These are phyloP conservation scores for Lachnellula occidentalis DNA, from an alignment of 2,329 filamentous ascomycete species.

Conservation along the genomic window DNA sequence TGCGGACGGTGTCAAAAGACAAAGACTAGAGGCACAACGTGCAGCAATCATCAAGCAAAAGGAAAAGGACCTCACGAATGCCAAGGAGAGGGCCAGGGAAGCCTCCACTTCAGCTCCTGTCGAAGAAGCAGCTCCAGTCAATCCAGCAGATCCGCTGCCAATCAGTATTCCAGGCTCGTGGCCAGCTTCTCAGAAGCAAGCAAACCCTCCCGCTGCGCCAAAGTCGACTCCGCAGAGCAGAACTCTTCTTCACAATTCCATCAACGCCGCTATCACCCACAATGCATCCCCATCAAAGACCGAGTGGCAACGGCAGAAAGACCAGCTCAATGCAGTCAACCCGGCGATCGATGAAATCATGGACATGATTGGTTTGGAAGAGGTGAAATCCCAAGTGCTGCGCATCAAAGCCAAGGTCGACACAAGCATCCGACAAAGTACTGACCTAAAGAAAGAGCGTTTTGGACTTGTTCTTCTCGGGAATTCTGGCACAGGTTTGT, in stretches of 20 bases:
- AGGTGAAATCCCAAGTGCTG: slow-evolving; percentile 60
- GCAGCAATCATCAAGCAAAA: slow-evolving; percentile 38
- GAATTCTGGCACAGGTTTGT: slow-evolving; percentile 65
- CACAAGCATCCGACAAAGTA: slow-evolving; percentile 49
- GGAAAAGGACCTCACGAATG: slow-evolving; percentile 39
- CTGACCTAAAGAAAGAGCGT: slow-evolving; percentile 51
- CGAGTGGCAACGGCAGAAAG: slow-evolving; percentile 61
- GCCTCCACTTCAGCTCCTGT: no score
- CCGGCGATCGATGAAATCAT: slow-evolving; percentile 57
- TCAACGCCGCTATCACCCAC: slow-evolving; percentile 15
- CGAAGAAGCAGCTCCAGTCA: slow-evolving; percentile 2
- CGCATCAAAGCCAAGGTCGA: slow-evolving; percentile 60
- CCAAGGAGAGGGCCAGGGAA: slow-evolving; percentile 32
- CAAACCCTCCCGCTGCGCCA: neutral
- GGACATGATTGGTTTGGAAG: slow-evolving; percentile 65
- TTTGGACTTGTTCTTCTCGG: slow-evolving; percentile 61
- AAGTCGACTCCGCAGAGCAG: no score
- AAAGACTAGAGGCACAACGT: slow-evolving; percentile 40
- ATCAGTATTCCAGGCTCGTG: neutral
- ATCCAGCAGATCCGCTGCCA: neutral
- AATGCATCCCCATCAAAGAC: slow-evolving; percentile 32
- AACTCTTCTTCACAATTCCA: slow-evolving; percentile 5
- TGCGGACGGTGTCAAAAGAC: slow-evolving; percentile 36
- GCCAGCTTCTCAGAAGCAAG: neutral
- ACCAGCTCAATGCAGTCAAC: slow-evolving; percentile 44